Conservation (phyloP, 805 yeast genomes). For the Candida manassasensis region DNA sequence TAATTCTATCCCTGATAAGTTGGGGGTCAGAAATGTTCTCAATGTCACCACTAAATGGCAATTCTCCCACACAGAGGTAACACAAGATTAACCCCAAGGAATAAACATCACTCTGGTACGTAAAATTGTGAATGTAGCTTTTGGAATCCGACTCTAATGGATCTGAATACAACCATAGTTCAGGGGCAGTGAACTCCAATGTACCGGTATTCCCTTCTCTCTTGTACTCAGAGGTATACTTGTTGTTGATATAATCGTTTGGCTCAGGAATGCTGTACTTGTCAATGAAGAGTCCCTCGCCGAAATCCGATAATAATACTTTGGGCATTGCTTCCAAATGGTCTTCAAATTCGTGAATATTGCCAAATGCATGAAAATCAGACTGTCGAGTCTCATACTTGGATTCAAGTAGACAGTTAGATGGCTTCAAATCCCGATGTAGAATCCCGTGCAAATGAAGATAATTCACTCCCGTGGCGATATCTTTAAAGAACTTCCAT, state of each 20-base stretch:
- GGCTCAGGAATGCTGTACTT: conserved; percentile 22
- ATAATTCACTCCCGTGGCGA: conserved; percentile 64
- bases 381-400: conserved; percentile 13
- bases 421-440: conserved; percentile 88
- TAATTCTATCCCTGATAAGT: conserved; percentile 19
- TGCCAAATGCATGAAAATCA: conserved; percentile 1
- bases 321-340: conserved; percentile 45
- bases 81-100: conserved; percentile 81
- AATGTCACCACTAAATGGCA: conserved; percentile 48
- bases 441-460: conserved; percentile 70
- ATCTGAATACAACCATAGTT: conserved; percentile 44
- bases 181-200: conserved; percentile 84
- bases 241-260: conserved; percentile 6
- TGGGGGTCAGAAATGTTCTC: conserved; percentile 25
- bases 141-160: conserved; percentile 27
- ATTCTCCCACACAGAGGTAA: conserved; percentile 62
- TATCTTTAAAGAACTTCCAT: conserved; percentile 61
- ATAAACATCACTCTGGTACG: conserved; percentile 72
- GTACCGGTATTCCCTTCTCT: conserved; percentile 89
- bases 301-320: conserved; percentile 83
- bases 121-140: conserved; percentile 48
- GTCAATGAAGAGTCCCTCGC: conserved; percentile 79
- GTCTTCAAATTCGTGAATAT: conserved; percentile 12
- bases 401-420: conserved; percentile 66
- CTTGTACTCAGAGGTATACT: conserved; percentile 26